phyloP scores from a whole-genome alignment of 148 eudicot genomes.

The Talinum fruticosum region DNA sequence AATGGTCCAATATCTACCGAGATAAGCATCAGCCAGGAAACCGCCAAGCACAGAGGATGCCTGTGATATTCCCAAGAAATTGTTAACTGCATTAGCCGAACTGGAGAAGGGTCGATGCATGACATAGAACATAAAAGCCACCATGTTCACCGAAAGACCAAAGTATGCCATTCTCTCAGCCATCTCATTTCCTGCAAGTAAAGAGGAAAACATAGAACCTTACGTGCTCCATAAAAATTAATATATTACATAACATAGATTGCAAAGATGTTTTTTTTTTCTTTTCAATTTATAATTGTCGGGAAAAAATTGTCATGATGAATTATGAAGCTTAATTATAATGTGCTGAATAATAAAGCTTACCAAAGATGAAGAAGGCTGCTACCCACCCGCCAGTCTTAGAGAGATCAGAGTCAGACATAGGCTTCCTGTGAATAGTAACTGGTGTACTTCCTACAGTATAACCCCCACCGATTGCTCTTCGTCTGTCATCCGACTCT shows the following conservation, averaged over 20 bases:
- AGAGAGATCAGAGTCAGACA: conserved; percentile 44
- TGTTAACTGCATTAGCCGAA: conserved; percentile 81
- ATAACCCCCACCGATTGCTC: conserved; percentile 71
- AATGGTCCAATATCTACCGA: conserved; percentile 92
- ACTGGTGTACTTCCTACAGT: conserved; percentile 65
- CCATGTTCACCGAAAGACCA: conserved; percentile 94
- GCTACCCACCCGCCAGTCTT: conserved; percentile 92
- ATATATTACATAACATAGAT: neutral
- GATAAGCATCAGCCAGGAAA: conserved; percentile 86
- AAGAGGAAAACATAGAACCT: neutral
- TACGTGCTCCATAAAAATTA: neutral
- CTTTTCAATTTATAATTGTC: no score
- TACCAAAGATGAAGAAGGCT: conserved; percentile 89
- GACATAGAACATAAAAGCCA: conserved; percentile 87
- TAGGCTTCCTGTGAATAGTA: conserved; percentile 60
- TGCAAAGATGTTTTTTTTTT: no score
- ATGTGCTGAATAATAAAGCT: neutral
- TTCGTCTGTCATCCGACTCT: conserved; percentile 68
- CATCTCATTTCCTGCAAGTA: conserved; percentile 75
- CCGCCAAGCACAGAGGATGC: conserved; percentile 91
- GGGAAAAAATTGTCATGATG: no score
- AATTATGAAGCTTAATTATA: neutral
- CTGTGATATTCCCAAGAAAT: conserved; percentile 85
- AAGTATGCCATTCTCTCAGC: conserved; percentile 96
- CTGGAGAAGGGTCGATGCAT: conserved; percentile 87